Base-by-base conservation (phyloP, 2,329 filamentous ascomycete species). In the Phyllosticta paracitricarpa region DNA sequence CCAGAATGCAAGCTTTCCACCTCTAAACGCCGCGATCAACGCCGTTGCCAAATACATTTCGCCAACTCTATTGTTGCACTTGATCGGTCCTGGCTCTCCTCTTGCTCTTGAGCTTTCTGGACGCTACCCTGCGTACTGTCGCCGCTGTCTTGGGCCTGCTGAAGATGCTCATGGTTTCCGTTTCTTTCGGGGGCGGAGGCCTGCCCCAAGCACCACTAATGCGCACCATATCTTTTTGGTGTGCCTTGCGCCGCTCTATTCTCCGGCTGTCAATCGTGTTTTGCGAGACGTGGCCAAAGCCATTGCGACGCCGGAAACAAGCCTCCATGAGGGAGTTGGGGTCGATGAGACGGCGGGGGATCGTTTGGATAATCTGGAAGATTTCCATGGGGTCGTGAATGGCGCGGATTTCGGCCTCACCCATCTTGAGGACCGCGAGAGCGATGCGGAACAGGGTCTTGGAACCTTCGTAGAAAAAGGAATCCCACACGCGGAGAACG, bases 361-460 rank as follows among this genome's bases (percentile, higher is more conserved):
- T 85, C 1, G 86, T 86, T 77, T 97, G 93, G 28, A 97, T 91
- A 2, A 96, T 86, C 70, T 95, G 91, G 73, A 97, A 97, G 68
- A 97, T 91, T 76, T 97, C 93, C 86, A 96, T 95, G 0, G 91
- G 89, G 69, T 96, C 92, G 17, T 80, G 82, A 10, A 96, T 87
- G 8, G 84, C 83, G 67, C 87, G 84, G 68, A 97, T 94, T 66
- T 94, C 87, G 5, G 77, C 72, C 75, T 97, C 91, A 65, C 89
- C 91, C 1, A 88, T 79, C 75, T 96, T 96, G 82, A 97, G 96
- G 63, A 97, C 89, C 33, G 91, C 87, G 52, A 97, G 79, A 0
- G 93, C 91, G 62, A 96, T 89, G 56, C 92, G 89, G 77, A 97
- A 97, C 6, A 97, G 83, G 0, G 91, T 96, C 73, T 94, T 95